These are phyloP conservation scores for Salvia splendens DNA, from an alignment of 257 asterid genomes.

Conservation along the genomic window DNA sequence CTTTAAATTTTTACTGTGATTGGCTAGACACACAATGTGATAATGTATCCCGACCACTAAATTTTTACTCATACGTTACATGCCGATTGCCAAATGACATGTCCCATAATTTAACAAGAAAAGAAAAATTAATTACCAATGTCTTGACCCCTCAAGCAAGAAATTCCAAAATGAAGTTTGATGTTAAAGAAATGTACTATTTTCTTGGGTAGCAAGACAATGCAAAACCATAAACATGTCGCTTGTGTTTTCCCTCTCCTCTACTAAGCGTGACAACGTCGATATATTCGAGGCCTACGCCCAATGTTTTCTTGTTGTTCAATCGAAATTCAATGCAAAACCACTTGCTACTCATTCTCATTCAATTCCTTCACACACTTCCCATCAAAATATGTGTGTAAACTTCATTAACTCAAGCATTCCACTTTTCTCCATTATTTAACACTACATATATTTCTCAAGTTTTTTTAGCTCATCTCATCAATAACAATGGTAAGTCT, in stretches of 20 bases:
- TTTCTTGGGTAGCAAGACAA: slow-evolving; percentile 31
- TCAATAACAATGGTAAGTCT: slow-evolving; percentile 2
- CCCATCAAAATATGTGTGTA: neutral
- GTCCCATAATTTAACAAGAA: neutral
- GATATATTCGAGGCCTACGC: slow-evolving; percentile 33
- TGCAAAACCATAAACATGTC: neutral
- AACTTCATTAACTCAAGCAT: too few species aligned
- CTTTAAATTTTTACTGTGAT: neutral
- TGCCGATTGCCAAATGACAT: too few species aligned
- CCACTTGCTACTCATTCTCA: slow-evolving; percentile 6
- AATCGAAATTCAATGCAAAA: slow-evolving; percentile 9
- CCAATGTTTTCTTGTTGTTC: slow-evolving; percentile 31
- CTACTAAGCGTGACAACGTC: slow-evolving; percentile 4
- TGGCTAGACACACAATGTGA: too few species aligned
- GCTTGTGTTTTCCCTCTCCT: slow-evolving; percentile 4
- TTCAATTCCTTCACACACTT: neutral
- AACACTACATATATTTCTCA: too few species aligned
- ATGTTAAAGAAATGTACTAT: neutral
- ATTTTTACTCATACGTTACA: too few species aligned
- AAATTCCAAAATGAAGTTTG: neutral
- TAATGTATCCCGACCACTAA: too few species aligned
- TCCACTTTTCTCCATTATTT: too few species aligned
- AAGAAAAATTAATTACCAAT: neutral
- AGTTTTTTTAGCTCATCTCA: too few species aligned
- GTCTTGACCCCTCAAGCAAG: slow-evolving; percentile 27